Percentiles rank a stretch among this genome's conserved stretches.
These are phyloP conservation scores for Neodidymelliopsis sp. DNA, from an alignment of 2,329 filamentous ascomycete species.

Conservation along the genomic window DNA sequence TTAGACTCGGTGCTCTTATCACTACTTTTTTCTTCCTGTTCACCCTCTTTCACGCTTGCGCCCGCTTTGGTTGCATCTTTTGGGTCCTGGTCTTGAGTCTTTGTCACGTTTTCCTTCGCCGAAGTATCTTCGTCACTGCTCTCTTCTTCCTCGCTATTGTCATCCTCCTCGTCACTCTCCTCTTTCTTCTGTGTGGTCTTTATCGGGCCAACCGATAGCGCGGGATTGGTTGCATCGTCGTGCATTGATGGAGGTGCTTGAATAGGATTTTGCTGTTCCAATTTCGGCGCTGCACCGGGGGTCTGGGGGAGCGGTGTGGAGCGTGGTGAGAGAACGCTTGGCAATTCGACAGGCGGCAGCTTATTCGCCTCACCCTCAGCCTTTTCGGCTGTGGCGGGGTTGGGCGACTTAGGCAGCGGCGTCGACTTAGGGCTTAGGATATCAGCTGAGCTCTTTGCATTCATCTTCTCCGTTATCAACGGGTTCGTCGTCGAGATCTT, in stretches of 20 bases:
- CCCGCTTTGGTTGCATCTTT: constrained; percentile 42
- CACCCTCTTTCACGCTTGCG: constrained; percentile 47
- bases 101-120: constrained; percentile 13
- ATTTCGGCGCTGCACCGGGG: constrained; percentile 22
- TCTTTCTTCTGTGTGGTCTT: constrained; percentile 22
- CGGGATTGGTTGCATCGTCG: constrained; percentile 35
- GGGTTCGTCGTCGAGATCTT: constrained; percentile 48
- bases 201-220: constrained; percentile 31
- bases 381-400: constrained; percentile 5
- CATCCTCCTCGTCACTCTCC: constrained; percentile 15
- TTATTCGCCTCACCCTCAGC: constrained; percentile 6
- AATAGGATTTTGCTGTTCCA: constrained; percentile 31
- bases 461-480: constrained; percentile 44
- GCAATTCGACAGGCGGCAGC: neutral
- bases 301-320: constrained; percentile 38
- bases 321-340: constrained; percentile 32
- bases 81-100: constrained; percentile 35
- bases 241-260: constrained; percentile 34
- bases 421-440: constrained; percentile 18
- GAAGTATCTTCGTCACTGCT: constrained; percentile 21
- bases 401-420: constrained; percentile 20
- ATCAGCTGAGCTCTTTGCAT: constrained; percentile 38
- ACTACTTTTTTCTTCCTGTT: constrained; percentile 21
- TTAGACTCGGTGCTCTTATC: neutral
- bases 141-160: constrained; percentile 20